Conservation (phyloP, 1,284 basidiomycete species). For the Puccinia horiana region DNA sequence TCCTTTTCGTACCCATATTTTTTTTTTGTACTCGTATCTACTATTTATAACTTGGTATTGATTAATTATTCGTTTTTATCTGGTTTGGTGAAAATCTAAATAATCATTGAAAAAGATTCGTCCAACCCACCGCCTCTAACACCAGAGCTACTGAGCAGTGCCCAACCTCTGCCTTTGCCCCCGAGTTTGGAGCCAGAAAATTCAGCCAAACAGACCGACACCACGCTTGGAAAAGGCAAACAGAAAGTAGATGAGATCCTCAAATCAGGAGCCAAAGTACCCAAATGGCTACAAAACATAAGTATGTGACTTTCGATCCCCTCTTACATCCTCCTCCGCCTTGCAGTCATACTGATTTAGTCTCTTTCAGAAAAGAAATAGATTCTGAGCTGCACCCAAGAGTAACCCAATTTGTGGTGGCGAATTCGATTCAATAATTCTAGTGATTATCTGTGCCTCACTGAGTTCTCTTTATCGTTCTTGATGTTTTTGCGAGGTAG, state of each 20-base stretch:
- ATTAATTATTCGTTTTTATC: not conserved
- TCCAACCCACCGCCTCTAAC: conserved; percentile 68
- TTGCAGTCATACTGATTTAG: not conserved
- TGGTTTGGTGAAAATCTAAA: not conserved
- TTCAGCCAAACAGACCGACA: conserved; percentile 37
- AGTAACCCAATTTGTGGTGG: not conserved
- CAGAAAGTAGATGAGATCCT: conserved; percentile 53
- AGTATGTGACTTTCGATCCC: not conserved
- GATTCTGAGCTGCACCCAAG: not conserved
- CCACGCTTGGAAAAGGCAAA: conserved; percentile 49
- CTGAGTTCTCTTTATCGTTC: not conserved
- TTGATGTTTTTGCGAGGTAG: not conserved
- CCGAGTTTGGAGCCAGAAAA: conserved; percentile 55
- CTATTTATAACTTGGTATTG: not conserved
- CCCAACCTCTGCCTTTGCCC: conserved; percentile 68
- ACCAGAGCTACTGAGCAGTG: conserved; percentile 64
- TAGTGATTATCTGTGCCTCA: not conserved
- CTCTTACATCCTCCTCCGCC: not conserved
- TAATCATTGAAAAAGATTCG: not conserved
- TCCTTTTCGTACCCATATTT: conserved; percentile 41
- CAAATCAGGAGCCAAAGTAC: conserved; percentile 52
- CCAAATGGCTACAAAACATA: conserved; percentile 66
- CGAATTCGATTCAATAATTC: not conserved
- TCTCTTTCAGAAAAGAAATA: conserved; percentile 8
- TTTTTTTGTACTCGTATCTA: not conserved